Evolutionary conservation across 1,139 yeast genomes (phyloP), one percentile per base, ranked within the genome.

Genomic region (Pichia sp.): DNA sequence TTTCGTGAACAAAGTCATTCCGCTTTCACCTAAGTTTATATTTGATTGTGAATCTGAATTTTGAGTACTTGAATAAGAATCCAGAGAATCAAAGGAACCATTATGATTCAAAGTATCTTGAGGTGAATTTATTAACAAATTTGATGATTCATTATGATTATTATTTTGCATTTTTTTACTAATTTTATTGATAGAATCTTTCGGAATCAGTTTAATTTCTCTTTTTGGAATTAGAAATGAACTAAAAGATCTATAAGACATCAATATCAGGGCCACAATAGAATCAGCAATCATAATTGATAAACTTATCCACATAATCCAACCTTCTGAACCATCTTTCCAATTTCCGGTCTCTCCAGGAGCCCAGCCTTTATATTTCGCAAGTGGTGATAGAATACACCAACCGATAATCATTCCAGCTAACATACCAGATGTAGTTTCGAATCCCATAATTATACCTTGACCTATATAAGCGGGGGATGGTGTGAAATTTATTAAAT

Each of bases 401-500:
- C 98, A 92, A 0, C 98, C 98, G 6, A 90, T 57, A 3, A 92
- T 54, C 20, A 95, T 82, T 3, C 98, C 98, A 56, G 87, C 74
- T 37, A 92, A 67, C 97, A 92, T 92, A 51, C 90, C 86, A 4
- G 87, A 73, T 0, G 90, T 95, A 0, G 97, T 90, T 2, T 92
- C 89, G 7, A 87, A 67, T 0, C 98, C 98, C 98, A 92, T 92
- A 46, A 92, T 92, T 37, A 92, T 89, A 4, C 98, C 98, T 64
- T 92, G 98, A 3, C 98, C 98, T 35, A 92, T 76, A 61, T 92
- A 92, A 0, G 98, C 97, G 0, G 98, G 97, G 0, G 97, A 87
- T 0, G 97, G 96, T 61, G 92, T 96, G 48, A 92, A 76, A 46
- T 86, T 81, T 94, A 97, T 86, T 40, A 84, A 70, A 62, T 87